phyloP scores from a whole-genome alignment of 176 grass and related monocot genomes.

The Eleusine indica region DNA sequence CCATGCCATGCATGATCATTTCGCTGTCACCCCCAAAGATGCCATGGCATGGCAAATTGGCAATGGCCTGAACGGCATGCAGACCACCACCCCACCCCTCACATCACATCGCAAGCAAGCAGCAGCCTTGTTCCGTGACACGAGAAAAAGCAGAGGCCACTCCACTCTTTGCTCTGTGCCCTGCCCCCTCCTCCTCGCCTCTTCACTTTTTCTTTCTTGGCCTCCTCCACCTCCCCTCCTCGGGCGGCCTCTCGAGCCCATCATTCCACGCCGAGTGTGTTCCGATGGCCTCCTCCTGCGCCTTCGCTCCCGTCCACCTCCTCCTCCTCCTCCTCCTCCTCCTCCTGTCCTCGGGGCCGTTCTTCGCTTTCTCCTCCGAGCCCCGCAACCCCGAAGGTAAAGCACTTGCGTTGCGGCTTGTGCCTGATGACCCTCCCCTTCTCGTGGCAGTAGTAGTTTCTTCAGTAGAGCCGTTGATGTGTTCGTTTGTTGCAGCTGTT shows the following conservation, averaged over 20 bases:
- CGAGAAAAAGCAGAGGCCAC: constrained; percentile 53
- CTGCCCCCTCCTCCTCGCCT: constrained; percentile 1
- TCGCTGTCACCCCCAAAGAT: constrained; percentile 39
- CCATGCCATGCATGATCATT: constrained; percentile 19
- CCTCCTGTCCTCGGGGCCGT: constrained; percentile 36
- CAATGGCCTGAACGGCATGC: constrained; percentile 24
- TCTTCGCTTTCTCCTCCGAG: constrained; percentile 51
- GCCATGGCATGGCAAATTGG: constrained; percentile 11
- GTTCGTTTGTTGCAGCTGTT: too few relatives aligned
- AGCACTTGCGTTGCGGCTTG: not conserved
- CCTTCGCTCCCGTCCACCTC: not conserved
- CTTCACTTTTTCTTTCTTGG: constrained; percentile 26
- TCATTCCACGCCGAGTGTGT: not conserved
- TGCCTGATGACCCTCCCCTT: not conserved
- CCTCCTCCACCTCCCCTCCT: not conserved
- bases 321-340: not conserved
- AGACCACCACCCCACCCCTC: not conserved
- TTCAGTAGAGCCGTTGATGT: too few relatives aligned
- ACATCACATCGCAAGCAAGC: constrained; percentile 16
- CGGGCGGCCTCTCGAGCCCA: constrained; percentile 37
- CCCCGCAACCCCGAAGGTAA: constrained; percentile 81
- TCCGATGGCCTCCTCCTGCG: constrained; percentile 13
- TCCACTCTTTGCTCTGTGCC: not conserved
- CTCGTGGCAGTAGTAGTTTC: too few relatives aligned
- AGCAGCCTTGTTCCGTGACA: constrained; percentile 29